Evolutionary conservation across 345 rosid genomes (phyloP).

Genomic region (Populus deltoides): DNA sequence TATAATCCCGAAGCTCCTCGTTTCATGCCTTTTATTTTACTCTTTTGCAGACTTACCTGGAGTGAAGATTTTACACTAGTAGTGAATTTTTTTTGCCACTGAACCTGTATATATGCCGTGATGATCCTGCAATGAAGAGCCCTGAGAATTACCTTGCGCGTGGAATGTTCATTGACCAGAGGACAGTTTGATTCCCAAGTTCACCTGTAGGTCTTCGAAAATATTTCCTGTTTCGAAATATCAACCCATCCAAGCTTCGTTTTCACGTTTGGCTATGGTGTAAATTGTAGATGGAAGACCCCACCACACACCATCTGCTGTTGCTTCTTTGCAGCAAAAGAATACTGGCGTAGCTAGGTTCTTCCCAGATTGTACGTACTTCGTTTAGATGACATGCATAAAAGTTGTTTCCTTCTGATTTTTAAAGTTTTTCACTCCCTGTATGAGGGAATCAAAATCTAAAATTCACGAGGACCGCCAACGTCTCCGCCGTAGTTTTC

Average conservation of each 20-base stretch:
- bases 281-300: neutral
- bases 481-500: neutral
- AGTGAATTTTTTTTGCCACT: no score
- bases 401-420: neutral
- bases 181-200: neutral
- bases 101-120: no score
- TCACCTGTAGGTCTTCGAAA: neutral
- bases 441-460: neutral
- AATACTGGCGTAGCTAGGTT: neutral
- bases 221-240: neutral
- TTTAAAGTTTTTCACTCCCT: neutral
- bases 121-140: neutral
- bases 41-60: neutral
- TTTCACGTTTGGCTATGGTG: neutral
- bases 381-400: neutral
- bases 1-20: neutral
- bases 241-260: neutral
- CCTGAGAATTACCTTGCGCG: neutral
- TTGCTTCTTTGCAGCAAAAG: conserved; percentile 10
- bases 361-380: neutral
- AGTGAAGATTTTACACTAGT: neutral
- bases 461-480: neutral
- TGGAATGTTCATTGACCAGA: conserved; percentile 19
- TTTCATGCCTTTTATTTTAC: neutral
- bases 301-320: conserved; percentile 4